phyloP scores from a whole-genome alignment of 352 stramenopile genomes.

The Phytopythium montanum region DNA sequence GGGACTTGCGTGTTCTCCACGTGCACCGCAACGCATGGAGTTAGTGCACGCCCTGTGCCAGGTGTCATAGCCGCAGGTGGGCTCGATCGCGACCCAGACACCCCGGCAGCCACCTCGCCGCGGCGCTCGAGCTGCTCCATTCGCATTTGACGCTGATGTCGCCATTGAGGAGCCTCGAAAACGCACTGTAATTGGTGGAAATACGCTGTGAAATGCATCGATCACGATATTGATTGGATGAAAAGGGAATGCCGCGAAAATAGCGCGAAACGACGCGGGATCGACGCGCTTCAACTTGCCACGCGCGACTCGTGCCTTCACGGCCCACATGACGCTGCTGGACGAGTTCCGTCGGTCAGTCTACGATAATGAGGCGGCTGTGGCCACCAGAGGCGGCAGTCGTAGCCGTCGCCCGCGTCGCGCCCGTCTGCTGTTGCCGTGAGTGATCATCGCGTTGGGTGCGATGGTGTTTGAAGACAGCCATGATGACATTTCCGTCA shows the following conservation, averaged over 20 bases:
- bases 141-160: background rate
- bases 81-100: background rate
- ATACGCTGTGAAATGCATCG: background rate
- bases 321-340: constrained; percentile 50
- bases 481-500: background rate
- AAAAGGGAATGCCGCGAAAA: background rate
- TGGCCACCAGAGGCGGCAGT: constrained; percentile 19
- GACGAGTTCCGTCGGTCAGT: constrained; percentile 57
- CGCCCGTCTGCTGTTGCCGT: constrained; percentile 41
- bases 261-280: background rate
- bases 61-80: background rate
- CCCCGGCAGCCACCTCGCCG: background rate
- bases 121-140: background rate
- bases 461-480: background rate
- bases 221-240: background rate
- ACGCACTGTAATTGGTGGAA: background rate
- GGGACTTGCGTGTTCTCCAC: constrained; percentile 27
- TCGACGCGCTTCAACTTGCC: constrained; percentile 5
- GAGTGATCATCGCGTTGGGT: constrained; percentile 8
- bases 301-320: background rate
- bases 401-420: constrained; percentile 14
- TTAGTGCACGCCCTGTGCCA: background rate
- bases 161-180: background rate
- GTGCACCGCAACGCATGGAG: constrained; percentile 23
- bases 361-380: constrained; percentile 25